Evolutionary conservation across 164 flowering plant species (phyloP), one percentile per base, ranked within the genome.

Genomic region (Litsea cubeba): DNA sequence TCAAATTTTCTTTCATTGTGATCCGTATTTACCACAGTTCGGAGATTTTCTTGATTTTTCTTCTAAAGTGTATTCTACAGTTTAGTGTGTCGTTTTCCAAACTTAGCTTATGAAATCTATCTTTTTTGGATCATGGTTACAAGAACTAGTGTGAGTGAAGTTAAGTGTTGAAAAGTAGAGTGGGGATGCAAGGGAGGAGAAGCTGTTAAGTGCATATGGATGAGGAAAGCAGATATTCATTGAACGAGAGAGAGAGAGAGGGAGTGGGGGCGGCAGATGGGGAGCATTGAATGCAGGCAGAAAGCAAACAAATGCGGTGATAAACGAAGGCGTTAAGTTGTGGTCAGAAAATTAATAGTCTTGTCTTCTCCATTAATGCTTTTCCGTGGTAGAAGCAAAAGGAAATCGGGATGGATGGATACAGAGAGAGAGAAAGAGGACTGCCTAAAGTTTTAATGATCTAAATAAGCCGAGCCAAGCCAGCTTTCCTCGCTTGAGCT

Each of bases 241-340:
- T 63, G 84, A 72, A 50, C 11, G 46, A 75, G 82, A 78, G 77
- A 76, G 46, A 75, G 82, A 78, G 77, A 76, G 77, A 66, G 76
- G 62, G 76, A 77, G 67, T 58, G 73, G 11, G 50, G 75, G n/a
- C 76, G 80, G 76, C 77, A 74, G 83, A 66, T 79, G 78, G 72
- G 83, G 26, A 81, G 83, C 86, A 85, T 80, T 82, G 79, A 83
- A 87, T 79, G 85, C 73, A 51, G 79, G 58, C 65, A 35, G 71
- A 80, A 82, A 83, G 72, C 79, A 85, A 88, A 83, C 85, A 80
- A 80, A 73, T 82, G 89, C 85, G 85, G 88, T 76, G 87, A 88
- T 84, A 78, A 85, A 81, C 79, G 78, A 84, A 78, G 79, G 79
- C 80, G 75, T 85, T 85, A 83, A 84, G 73, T 80, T 81, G 75